Evolutionary conservation across 2,329 filamentous ascomycete species (phyloP), one percentile per base, ranked within the genome.

Genomic region (Lomentospora prolificans): DNA sequence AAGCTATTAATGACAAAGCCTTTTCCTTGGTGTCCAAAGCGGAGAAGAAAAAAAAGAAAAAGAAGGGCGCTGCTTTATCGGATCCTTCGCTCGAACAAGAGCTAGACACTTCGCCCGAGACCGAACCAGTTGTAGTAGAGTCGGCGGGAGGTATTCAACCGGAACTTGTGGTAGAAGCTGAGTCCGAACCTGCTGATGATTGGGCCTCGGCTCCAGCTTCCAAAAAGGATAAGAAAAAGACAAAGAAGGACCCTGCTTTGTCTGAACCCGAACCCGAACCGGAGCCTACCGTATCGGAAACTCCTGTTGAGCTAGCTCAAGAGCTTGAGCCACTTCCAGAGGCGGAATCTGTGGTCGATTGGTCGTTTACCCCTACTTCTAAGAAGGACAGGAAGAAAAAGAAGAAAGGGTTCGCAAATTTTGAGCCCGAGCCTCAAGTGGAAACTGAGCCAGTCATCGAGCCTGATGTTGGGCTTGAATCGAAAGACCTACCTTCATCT

Each of bases 361-460:
- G 24, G 36, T 46, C 51, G 17, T 12, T 25, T 46, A 14, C 51
- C 28, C 19, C 14, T 17, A 48, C 17, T 48, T 30, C 27, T 41
- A 55, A 55, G 53, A 55, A 55, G 46, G 41, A 30, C 41, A 50
- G 48, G 10, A 53, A 53, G 51, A 53, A 5, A 33, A 53, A 52
- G 30, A 52, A 52, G 51, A 41, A 39, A 19, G 17, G 44, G 5
- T 6, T 28, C n/a, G 46, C 46, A 17, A 31, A 31, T n/a, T 19
- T 31, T 9, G 53, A 8, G 5, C 24, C 4, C 8, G 46, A 36
- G 12, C 8, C 30, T 28, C 2, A 27, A 3, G 17, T 22, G 17
- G 39, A 46, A 46, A 10, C 41, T 9, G 44, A 50, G 22, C 44
- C 44, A 22, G 44, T 12, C 10, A 17, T 22, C n/a, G 10, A 12